Percentiles rank a stretch among this genome's conserved stretches.
Conservation (phyloP, 768 basidiomycete species). For the Chalciporus sphaerocephalus region DNA sequence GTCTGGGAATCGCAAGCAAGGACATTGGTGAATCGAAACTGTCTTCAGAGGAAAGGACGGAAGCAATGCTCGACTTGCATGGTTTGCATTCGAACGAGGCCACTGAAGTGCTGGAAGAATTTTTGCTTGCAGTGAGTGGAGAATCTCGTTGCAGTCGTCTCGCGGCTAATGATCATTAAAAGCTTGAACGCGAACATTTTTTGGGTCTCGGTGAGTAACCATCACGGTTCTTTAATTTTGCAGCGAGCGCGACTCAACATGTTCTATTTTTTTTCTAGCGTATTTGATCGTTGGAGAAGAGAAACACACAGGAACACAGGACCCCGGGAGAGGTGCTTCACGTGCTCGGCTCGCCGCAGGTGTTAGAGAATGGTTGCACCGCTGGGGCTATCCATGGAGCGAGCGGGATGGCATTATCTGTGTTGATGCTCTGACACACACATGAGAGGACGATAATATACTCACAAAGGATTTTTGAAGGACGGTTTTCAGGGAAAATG, state of each 20-base stretch:
- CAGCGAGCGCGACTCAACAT: neutral
- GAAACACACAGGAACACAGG: slow-evolving; percentile 93
- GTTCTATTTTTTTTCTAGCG: slow-evolving; percentile 40
- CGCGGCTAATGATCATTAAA: slow-evolving; percentile 15
- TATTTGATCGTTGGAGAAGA: slow-evolving; percentile 93
- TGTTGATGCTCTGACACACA: slow-evolving; percentile 80
- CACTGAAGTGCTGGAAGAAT: slow-evolving; percentile 84
- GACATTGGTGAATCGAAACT: slow-evolving; percentile 49
- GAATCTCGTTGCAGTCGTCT: neutral
- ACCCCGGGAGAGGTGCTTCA: slow-evolving; percentile 74
- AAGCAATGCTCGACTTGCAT: slow-evolving; percentile 84
- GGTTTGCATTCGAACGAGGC: slow-evolving; percentile 93
- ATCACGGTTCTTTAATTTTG: neutral
- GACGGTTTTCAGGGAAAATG: neutral
- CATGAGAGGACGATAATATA: slow-evolving; percentile 19
- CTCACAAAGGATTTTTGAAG: slow-evolving; percentile 6
- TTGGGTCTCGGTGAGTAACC: slow-evolving; percentile 69
- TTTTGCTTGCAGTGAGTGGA: slow-evolving; percentile 74
- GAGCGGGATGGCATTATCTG: slow-evolving; percentile 89
- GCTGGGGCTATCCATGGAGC: slow-evolving; percentile 95
- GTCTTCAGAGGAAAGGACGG: slow-evolving; percentile 85
- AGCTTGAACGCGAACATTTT: slow-evolving; percentile 87
- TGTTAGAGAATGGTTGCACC: slow-evolving; percentile 86
- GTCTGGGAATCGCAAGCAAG: slow-evolving; percentile 76
- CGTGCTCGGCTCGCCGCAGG: slow-evolving; percentile 80